phyloP scores from a whole-genome alignment of 1,284 basidiomycete species.

The Pyrrhoderma noxium region DNA sequence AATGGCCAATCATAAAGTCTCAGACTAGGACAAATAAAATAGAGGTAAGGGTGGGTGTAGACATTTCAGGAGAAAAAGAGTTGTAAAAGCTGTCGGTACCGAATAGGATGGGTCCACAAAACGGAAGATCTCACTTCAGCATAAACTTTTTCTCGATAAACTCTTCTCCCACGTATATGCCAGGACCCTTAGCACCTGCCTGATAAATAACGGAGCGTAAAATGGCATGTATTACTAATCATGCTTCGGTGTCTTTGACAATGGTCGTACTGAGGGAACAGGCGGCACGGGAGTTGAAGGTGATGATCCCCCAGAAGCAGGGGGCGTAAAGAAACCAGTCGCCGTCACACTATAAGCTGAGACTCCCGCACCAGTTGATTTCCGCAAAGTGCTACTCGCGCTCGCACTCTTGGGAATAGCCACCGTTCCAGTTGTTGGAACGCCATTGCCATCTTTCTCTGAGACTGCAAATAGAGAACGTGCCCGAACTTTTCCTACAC shows the following conservation, averaged over 20 bases:
- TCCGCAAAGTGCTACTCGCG: conserved; percentile 53
- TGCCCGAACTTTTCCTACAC: conserved; percentile 37
- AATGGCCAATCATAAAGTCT: no score
- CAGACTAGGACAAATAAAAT: no score
- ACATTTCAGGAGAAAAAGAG: no score
- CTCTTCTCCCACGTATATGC: no score
- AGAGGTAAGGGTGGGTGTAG: no score
- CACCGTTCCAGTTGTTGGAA: conserved; percentile 17
- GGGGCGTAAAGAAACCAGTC: conserved; percentile 64
- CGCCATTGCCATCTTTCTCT: neutral
- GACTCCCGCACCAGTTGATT: conserved; percentile 58
- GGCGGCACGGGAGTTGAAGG: conserved; percentile 30
- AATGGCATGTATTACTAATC: neutral
- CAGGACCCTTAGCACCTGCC: no score
- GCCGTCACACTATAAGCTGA: conserved; percentile 66
- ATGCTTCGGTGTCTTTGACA: neutral
- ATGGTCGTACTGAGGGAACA: conserved; percentile 6
- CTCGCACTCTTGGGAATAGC: conserved; percentile 34
- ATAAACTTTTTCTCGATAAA: no score
- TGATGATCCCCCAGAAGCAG: conserved; percentile 24
- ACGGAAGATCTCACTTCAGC: no score
- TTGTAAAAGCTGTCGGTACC: no score
- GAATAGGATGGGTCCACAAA: no score
- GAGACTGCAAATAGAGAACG: conserved; percentile 12
- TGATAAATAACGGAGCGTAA: no score